Evolutionary conservation across 495 filamentous ascomycete genomes (phyloP).

Genomic region (Parathielavia hyrcaniae): DNA sequence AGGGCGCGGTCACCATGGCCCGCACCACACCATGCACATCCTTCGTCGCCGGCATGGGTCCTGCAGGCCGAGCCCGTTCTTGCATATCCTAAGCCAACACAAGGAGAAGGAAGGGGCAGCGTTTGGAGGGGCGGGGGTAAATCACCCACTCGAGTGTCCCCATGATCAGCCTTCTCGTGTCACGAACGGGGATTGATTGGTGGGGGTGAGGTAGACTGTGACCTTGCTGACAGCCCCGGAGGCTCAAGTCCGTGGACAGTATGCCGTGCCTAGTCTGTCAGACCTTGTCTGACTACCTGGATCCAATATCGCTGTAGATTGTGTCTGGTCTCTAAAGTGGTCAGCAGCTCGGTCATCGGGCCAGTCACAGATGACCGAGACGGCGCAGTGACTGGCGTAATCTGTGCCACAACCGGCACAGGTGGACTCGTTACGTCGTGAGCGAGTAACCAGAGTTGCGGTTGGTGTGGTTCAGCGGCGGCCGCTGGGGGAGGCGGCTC

Average conservation of each 20-base stretch:
- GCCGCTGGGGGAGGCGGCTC: conserved; percentile 21
- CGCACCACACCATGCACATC: conserved; percentile 11
- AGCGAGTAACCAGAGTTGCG: conserved; percentile 12
- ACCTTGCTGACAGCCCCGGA: not conserved
- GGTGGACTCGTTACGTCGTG: not conserved
- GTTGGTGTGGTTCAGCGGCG: conserved; percentile 26
- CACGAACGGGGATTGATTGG: not conserved
- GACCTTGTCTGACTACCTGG: not conserved
- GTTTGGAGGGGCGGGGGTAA: no score
- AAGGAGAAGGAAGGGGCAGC: not conserved
- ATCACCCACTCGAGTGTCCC: conserved; percentile 8
- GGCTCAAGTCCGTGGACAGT: not conserved
- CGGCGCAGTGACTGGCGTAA: conserved; percentile 7
- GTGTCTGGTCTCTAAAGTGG: conserved; percentile 22
- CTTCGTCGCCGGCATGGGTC: conserved; percentile 3
- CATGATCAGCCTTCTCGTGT: conserved; percentile 13
- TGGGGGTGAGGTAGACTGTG: not conserved
- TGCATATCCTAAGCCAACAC: conserved; percentile 23
- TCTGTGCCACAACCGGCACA: conserved; percentile 2
- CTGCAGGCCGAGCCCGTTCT: conserved; percentile 17
- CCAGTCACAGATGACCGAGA: conserved; percentile 16
- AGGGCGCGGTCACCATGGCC: not conserved
- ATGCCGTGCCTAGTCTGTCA: conserved; percentile 6
- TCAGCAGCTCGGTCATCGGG: conserved; percentile 21
- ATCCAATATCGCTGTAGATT: conserved; percentile 25